These are phyloP conservation scores for Fusarium caatingaense DNA, from an alignment of 2,329 filamentous ascomycete genomes.

Conservation along the genomic window DNA sequence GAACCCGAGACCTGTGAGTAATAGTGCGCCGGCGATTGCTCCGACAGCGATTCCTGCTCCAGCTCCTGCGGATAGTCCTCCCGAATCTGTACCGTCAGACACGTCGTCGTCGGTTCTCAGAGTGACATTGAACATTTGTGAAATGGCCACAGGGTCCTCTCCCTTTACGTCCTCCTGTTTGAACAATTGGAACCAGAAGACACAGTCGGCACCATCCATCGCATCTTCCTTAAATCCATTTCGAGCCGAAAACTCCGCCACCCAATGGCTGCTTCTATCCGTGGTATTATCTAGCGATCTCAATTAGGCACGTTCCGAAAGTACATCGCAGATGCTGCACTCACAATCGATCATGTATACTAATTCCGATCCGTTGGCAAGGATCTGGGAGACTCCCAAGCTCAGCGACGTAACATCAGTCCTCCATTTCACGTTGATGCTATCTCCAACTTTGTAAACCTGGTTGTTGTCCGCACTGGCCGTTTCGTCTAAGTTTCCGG, in stretches of 20 bases:
- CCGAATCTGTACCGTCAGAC: neutral
- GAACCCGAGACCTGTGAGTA: constrained; percentile 3
- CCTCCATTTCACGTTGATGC: constrained; percentile 15
- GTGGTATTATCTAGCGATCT: constrained; percentile 11
- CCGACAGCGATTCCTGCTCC: constrained; percentile 13
- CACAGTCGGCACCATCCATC: neutral
- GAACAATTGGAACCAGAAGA: constrained; percentile 13
- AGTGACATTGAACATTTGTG: constrained; percentile 15
- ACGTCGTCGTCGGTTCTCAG: neutral
- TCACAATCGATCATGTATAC: constrained; percentile 1
- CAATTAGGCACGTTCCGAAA: neutral
- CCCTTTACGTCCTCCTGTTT: neutral
- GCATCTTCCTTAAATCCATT: neutral
- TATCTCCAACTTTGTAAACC: constrained; percentile 5
- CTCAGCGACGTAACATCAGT: constrained; percentile 7
- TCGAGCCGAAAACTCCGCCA: neutral
- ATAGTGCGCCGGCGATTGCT: neutral
- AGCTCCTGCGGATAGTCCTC: neutral
- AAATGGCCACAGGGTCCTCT: neutral
- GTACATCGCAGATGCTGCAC: neutral
- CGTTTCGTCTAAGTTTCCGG: neutral
- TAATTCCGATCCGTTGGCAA: neutral
- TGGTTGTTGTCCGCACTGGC: constrained; percentile 1
- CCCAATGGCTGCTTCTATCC: constrained; percentile 12
- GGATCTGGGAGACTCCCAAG: neutral